Conservation (phyloP, 331 rosid genomes). For the Phaseolus coccineus region DNA sequence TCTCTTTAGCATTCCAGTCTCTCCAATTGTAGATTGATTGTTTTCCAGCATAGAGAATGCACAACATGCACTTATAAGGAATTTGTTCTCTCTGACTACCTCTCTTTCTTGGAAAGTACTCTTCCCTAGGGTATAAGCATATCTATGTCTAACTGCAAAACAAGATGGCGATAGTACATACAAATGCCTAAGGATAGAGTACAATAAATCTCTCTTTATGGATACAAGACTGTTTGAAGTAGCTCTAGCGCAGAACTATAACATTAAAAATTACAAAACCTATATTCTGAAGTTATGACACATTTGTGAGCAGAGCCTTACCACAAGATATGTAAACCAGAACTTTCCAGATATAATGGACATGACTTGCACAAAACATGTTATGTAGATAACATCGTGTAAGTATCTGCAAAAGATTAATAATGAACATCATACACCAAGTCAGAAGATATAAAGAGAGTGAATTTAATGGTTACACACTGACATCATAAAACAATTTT, state of each 20-base stretch:
- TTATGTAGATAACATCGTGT: constrained; percentile 92
- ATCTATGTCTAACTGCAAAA: not conserved
- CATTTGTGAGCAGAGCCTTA: constrained; percentile 42
- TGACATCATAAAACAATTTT: not conserved
- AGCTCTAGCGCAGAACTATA: constrained; percentile 6
- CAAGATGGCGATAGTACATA: not conserved
- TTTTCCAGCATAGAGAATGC: constrained; percentile 14
- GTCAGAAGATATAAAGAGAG: not conserved
- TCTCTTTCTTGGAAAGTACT: not conserved
- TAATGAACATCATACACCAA: not conserved
- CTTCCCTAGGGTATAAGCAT: constrained; percentile 15
- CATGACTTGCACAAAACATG: constrained; percentile 87
- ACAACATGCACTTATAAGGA: constrained; percentile 16
- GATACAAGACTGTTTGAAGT: constrained; percentile 4
- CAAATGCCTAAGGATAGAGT: not conserved
- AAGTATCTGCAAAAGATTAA: constrained; percentile 69
- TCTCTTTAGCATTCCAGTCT: not conserved
- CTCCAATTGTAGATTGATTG: not conserved
- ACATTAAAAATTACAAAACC: not conserved
- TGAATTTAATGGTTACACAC: not conserved
- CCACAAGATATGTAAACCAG: constrained; percentile 88
- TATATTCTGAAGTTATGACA: constrained; percentile 14
- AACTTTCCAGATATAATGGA: constrained; percentile 87
- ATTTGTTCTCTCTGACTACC: not conserved
- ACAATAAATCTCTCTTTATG: not conserved